Evolutionary conservation across 1,139 yeast genomes (phyloP), one percentile per base, ranked within the genome.

Genomic region (Yamadazyma dendronema): DNA sequence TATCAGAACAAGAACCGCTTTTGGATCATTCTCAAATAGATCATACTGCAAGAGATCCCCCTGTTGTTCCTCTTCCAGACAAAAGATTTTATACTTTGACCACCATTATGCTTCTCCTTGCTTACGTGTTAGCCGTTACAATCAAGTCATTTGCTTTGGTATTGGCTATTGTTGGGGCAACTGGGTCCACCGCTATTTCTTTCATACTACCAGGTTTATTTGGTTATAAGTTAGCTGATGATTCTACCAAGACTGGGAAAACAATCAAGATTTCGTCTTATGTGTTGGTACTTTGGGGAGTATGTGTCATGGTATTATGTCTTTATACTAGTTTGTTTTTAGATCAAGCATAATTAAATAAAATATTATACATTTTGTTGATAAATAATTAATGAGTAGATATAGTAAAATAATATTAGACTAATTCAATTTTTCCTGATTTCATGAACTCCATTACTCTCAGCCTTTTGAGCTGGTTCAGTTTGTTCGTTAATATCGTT

Each of bases 161-260:
- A 4, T 61, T 77, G 44, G 77, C 84, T 0, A 49, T 77, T 14
- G 81, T 77, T 10, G 84, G 84, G 1, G 79, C 83, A 10, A 77
- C 82, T 0, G 83, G 83, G 2, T 78, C 82, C 8, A 78, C 81
- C 0, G 62, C 81, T 6, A 77, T 77, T 31, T 74, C 81, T 4
- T 77, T 77, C 50, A 76, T 77, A 10, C 62, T 77, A 28, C 84
- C 84, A 0, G 83, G 83, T 0, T 61, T 74, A 39, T 77, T 77
- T 52, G 83, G 82, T 1, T 74, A 65, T 52, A 77, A 74, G 46
- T 57, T 72, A 50, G 49, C 57, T 34, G 56, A 52, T 30, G 54
- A 52, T 30, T 57, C 56, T 9, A 43, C 59, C 17, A 44, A 39
- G 9, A 34, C 53, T 8, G 70, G 63, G 32, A 38, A 29, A 5